A percentile compares a stretch with the other conserved stretches of the same genome.
Conservation (phyloP, 2,329 filamentous ascomycete genomes). For the Phyllosticta paracitricarpa region DNA sequence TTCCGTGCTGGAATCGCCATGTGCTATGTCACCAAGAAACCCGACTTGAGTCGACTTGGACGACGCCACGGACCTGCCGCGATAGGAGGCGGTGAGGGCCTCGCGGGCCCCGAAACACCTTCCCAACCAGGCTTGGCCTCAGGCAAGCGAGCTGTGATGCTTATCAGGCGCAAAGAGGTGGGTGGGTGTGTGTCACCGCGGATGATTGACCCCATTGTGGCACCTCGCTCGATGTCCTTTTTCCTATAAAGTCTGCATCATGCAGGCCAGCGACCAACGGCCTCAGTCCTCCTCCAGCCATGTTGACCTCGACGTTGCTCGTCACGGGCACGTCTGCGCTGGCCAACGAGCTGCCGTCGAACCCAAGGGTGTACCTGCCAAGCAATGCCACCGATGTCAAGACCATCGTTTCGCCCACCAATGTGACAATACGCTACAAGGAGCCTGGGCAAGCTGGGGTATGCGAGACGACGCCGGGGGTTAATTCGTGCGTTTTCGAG, state of each 20-base stretch:
- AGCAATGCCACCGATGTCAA: conserved; percentile 34
- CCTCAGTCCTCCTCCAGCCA: background rate
- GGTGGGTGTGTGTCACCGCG: background rate
- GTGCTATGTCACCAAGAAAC: background rate
- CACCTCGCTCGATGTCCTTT: background rate
- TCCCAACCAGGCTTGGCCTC: background rate
- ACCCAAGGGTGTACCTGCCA: conserved; percentile 22
- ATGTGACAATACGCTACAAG: conserved; percentile 41
- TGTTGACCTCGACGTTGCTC: background rate
- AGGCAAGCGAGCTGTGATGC: background rate
- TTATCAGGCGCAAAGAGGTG: background rate
- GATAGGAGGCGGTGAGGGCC: background rate
- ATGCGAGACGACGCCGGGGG: conserved; percentile 44
- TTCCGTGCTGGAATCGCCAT: background rate
- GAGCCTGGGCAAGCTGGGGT: conserved; percentile 39
- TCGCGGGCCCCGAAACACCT: background rate
- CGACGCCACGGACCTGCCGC: background rate
- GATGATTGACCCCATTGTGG: background rate
- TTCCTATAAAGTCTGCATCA: background rate
- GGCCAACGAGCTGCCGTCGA: conserved; percentile 3
- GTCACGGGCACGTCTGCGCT: background rate
- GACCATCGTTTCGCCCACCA: conserved; percentile 35
- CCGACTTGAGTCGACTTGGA: background rate
- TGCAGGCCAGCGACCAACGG: background rate
- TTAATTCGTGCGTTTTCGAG: conserved; percentile 28